phyloP scores from a whole-genome alignment of 73 alveolate species.

The Vitrella brassicaformis region DNA sequence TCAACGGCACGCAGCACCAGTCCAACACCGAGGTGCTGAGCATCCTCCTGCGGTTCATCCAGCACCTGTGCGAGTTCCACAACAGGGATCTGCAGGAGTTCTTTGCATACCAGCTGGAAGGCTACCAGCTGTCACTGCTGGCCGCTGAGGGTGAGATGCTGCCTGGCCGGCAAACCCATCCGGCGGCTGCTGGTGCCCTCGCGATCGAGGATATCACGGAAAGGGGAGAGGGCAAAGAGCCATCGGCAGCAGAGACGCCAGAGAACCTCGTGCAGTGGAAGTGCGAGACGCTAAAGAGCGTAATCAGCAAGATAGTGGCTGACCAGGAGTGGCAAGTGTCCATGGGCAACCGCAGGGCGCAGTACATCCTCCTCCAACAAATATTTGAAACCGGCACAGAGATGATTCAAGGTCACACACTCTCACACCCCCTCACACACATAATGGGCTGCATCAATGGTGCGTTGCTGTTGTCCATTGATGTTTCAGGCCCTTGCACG shows the following conservation, averaged over 20 bases:
- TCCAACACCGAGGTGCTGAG: conserved; percentile 6
- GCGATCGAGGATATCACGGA: conserved; percentile 18
- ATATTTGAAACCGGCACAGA: conserved; percentile 20
- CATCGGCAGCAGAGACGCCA: conserved; percentile 1
- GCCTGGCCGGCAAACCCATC: not conserved
- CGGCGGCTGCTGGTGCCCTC: not conserved
- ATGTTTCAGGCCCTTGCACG: too few relatives aligned
- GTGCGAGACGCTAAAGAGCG: conserved; percentile 1
- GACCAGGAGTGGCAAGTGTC: conserved; percentile 33
- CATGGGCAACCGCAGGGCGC: conserved; percentile 5
- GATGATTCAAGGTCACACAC: conserved; percentile 11
- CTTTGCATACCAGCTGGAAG: not conserved
- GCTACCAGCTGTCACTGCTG: not conserved
- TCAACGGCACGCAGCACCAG: conserved; percentile 7
- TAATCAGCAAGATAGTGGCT: conserved; percentile 10
- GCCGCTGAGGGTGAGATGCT: not conserved
- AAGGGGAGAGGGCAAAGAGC: conserved; percentile 13
- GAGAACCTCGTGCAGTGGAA: conserved; percentile 22
- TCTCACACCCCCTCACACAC: too few relatives aligned
- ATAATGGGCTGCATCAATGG: too few relatives aligned
- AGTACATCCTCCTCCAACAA: conserved; percentile 13
- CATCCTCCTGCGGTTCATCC: conserved; percentile 8
- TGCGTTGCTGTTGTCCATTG: too few relatives aligned
- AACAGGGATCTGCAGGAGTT: conserved; percentile 9
- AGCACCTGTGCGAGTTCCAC: conserved; percentile 18